Base-by-base conservation (phyloP, 495 filamentous ascomycete species). In the Hypoxylon lenormandii region DNA sequence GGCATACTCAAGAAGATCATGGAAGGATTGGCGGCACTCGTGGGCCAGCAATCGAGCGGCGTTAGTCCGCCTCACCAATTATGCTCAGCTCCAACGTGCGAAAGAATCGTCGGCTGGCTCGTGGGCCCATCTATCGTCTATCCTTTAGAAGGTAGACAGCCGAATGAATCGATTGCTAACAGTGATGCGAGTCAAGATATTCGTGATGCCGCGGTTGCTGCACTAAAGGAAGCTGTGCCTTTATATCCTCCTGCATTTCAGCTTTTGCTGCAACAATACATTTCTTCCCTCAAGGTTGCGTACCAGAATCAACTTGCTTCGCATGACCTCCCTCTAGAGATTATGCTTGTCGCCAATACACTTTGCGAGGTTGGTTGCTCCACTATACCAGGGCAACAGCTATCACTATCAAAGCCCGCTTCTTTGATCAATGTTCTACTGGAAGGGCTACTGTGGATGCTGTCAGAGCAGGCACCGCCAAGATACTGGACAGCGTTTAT, bases 11-110 rank as follows among this genome's bases (percentile, higher is more conserved):
- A 78, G 45, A 76, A 81, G 48, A 69, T 77, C 1, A 68, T 77
- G 48, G 70, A 80, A 51, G 81, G 81, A 33, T 64, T 82, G 37
- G 77, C 78, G 0, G 58, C 73, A 46, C 69, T 82, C 0, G 72
- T 77, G 21, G 76, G 70, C 16, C 81, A 83, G 47, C 68, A 67
- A 46, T 66, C 70, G 1, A 66, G 60, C 21, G 38, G 30, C 57
- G 16, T 26, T 2, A 46, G 13, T 4, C 18, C 71, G 11, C 38
- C 48, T 22, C 49, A 40, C 4, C 70, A 76, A 51, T 51, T 83
- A 26, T 79, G 73, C 42, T 76, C 80, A 5, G 60, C 47, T 16
- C 51, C 72, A 7, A 72, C 72, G 3, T 80, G 77, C 55, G 66
- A 74, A 8, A 73, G 72, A 37, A 77, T 82, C 15, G 76, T 80